Evolutionary conservation across 257 asterid genomes (phyloP).

Genomic region (Capsicum rhomboideum): DNA sequence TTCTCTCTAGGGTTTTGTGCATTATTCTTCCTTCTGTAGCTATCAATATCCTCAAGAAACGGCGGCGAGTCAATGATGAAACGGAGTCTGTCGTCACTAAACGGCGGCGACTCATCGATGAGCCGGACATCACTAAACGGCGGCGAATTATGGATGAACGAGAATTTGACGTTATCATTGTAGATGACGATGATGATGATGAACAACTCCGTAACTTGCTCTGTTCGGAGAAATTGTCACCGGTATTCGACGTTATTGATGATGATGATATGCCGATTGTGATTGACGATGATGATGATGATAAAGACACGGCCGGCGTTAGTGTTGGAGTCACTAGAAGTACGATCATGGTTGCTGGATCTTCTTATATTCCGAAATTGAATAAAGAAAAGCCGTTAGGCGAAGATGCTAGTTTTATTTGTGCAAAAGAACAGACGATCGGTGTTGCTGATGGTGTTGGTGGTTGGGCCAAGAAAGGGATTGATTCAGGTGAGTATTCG

Average conservation of each 20-base stretch:
- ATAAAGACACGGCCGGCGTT: not conserved
- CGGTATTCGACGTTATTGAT: not conserved
- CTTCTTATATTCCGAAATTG: constrained; percentile 21
- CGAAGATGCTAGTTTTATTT: constrained; percentile 26
- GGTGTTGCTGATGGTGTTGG: constrained; percentile 45
- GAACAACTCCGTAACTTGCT: not conserved
- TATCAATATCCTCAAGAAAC: not conserved
- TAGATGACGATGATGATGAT: not conserved
- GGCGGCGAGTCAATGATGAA: not conserved
- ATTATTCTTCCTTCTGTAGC: not conserved
- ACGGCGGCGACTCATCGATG: no score
- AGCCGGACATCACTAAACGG: not conserved
- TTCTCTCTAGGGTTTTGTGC: not conserved
- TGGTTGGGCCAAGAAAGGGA: constrained; percentile 14
- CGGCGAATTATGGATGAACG: not conserved
- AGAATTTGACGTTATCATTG: not conserved
- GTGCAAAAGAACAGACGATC: constrained; percentile 4
- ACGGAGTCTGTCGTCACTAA: no score
- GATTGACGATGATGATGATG: no score
- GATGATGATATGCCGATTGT: no score
- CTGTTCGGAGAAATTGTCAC: not conserved
- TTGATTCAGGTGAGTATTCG: constrained; percentile 30
- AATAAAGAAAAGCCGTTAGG: constrained; percentile 9
- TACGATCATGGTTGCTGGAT: constrained; percentile 9
- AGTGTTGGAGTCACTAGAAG: not conserved